Percentiles rank a stretch among this genome's conserved stretches.
phyloP scores from a whole-genome alignment of 306 rosid genomes.

The Senna siamea region DNA sequence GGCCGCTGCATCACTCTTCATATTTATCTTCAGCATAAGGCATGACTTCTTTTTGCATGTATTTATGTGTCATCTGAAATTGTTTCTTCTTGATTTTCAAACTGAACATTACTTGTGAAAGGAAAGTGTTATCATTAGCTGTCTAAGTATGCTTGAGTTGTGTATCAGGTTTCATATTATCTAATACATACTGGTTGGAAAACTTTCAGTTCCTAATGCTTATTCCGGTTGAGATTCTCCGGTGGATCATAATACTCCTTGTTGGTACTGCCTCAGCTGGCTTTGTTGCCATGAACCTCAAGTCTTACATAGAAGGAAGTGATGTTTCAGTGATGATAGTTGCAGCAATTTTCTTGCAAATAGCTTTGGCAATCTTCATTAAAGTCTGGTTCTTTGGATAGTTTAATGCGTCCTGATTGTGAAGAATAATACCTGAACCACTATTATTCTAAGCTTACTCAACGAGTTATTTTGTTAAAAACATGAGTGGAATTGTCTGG shows the following conservation, averaged over 20 bases:
- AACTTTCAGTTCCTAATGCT: slow-evolving; percentile 81
- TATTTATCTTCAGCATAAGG: background rate
- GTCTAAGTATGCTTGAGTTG: slow-evolving; percentile 13
- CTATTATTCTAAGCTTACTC: slow-evolving; percentile 24
- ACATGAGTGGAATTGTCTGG: slow-evolving; percentile 29
- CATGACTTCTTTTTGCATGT: slow-evolving; percentile 27
- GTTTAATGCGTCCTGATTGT: slow-evolving; percentile 30
- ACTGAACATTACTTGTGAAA: background rate
- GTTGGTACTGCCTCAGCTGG: slow-evolving; percentile 81
- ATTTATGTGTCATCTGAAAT: slow-evolving; percentile 3
- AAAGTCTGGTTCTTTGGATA: slow-evolving; percentile 97
- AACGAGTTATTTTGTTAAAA: slow-evolving; percentile 23
- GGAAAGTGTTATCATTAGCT: slow-evolving; percentile 20
- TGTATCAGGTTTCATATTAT: slow-evolving; percentile 16
- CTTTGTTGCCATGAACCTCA: slow-evolving; percentile 85
- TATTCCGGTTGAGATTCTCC: slow-evolving; percentile 79
- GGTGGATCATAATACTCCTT: slow-evolving; percentile 78
- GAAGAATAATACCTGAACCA: slow-evolving; percentile 33
- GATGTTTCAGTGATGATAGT: slow-evolving; percentile 61
- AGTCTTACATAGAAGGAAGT: slow-evolving; percentile 53
- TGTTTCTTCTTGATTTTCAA: slow-evolving; percentile 2
- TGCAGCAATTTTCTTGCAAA: slow-evolving; percentile 86
- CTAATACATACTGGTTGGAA: slow-evolving; percentile 41
- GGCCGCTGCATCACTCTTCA: background rate
- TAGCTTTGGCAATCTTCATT: slow-evolving; percentile 88